phyloP scores from a whole-genome alignment of 768 basidiomycete species.

The Lentinula detonsa region DNA sequence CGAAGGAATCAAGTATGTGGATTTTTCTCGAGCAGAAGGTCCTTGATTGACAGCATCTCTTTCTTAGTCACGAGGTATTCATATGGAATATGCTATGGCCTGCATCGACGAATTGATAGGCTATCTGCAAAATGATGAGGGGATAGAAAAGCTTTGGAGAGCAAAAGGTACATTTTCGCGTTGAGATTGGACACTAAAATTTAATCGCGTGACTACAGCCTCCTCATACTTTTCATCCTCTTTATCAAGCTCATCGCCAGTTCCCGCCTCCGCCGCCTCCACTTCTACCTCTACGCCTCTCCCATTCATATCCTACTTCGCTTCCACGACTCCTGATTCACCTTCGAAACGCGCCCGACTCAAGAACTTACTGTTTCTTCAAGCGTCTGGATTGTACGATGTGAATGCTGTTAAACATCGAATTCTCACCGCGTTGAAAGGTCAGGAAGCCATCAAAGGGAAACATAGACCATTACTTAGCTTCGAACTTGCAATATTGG shows the following conservation, averaged over 20 bases:
- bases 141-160: slow-evolving; percentile 57
- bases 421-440: slow-evolving; percentile 62
- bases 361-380: slow-evolving; percentile 73
- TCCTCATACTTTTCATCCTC: not conserved
- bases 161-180: slow-evolving; percentile 48
- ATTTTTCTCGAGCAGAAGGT: not conserved
- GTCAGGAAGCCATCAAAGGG: slow-evolving; percentile 56
- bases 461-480: not conserved
- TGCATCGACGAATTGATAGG: slow-evolving; percentile 51
- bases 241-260: not conserved
- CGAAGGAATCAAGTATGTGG: slow-evolving; percentile 51
- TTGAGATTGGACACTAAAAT: slow-evolving; percentile 23
- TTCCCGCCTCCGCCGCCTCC: slow-evolving; percentile 9
- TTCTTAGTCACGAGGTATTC: slow-evolving; percentile 52
- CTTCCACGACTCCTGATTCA: slow-evolving; percentile 79
- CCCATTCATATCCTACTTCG: slow-evolving; percentile 65
- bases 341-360: slow-evolving; percentile 66
- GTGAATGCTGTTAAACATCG: slow-evolving; percentile 35
- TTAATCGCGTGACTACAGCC: slow-evolving; percentile 41
- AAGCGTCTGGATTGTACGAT: slow-evolving; percentile 70
- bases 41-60: not conserved
- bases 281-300: slow-evolving; percentile 18
- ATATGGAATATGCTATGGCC: slow-evolving; percentile 55
- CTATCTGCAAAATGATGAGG: slow-evolving; percentile 40
- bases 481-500: not conserved